Evolutionary conservation across 345 rosid species (phyloP), one percentile per base, ranked within the genome.

Genomic region (Rhizophora mangle): DNA sequence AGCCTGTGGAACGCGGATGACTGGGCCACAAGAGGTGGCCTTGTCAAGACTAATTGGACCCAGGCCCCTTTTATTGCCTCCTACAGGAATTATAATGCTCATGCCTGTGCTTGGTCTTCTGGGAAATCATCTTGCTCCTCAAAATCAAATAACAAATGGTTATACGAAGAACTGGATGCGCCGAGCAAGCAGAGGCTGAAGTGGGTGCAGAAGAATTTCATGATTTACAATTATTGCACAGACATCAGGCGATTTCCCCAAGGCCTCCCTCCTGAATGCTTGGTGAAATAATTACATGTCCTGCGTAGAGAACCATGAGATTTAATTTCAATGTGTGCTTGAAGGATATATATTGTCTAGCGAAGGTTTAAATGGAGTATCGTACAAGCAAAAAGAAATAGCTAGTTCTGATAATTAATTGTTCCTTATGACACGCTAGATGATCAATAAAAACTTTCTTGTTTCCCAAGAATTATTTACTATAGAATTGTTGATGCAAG

Each of bases 21-120:
- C 59, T 55, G 59, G 59, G 59, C 59, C 30, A 55, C 59, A 6
- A 55, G 59, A 55, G 59, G 30, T 8, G 59, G 59, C 24, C 59
- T 55, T n/a, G 59, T 55, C 5, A 55, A 55, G 27, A 55, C 59
- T n/a, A 26, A 55, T 13, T 55, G 59, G 59, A 55, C 29, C 15
- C 59, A 22, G 27, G 59, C 59, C 10, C 59, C 59, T 55, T 55
- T 55, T 13, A 21, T 13, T 55, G 59, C 59, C 10, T 22, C 16
- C 11, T 55, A 3, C 21, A 22, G 29, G 29, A 55, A 22, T 26
- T 55, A n/a, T 13, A 55, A 55, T 55, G 4, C 59, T 26, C 15
- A 22, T 26, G 59, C 59, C 29, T 55, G 59, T 20, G 27, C 11
- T 55, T 55, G 59, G 59, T 22, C 29, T 55, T 2, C 24, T 22